Evolutionary conservation across 176 grass and related monocot genomes (phyloP).

Genomic region (Phoenix dactylifera): DNA sequence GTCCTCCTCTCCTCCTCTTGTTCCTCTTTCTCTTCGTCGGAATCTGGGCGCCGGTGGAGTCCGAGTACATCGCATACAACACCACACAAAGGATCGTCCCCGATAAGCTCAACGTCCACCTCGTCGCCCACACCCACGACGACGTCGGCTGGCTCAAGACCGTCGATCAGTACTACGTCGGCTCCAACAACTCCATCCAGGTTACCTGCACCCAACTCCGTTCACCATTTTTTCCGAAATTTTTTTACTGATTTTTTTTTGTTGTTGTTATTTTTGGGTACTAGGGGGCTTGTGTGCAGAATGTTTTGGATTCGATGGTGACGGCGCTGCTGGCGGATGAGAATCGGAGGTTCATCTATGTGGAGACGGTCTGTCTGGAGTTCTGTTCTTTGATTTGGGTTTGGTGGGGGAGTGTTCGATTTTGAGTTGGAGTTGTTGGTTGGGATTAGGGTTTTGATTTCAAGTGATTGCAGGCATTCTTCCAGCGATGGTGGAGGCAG

Average conservation of each 20-base stretch:
- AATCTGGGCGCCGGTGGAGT: constrained; percentile 15
- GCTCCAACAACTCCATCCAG: constrained; percentile 82
- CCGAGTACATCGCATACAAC: constrained; percentile 76
- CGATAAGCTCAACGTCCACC: constrained; percentile 68
- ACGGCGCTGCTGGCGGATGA: constrained; percentile 67
- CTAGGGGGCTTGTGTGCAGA: constrained; percentile 73
- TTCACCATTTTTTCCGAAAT: neutral
- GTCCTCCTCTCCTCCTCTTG: neutral
- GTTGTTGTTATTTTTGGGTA: neutral
- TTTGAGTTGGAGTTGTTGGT: neutral
- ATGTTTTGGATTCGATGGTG: constrained; percentile 79
- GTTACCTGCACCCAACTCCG: neutral
- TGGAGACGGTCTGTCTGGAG: constrained; percentile 47
- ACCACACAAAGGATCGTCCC: constrained; percentile 52
- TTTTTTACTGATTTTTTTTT: constrained; percentile 3
- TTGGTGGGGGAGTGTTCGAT: neutral
- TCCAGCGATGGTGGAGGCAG: constrained; percentile 92
- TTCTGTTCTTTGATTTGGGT: neutral
- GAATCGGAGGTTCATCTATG: constrained; percentile 89
- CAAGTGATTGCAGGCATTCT: constrained; percentile 50
- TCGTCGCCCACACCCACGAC: constrained; percentile 70
- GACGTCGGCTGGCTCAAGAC: constrained; percentile 86
- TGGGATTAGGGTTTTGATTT: neutral
- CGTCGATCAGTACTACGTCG: constrained; percentile 76
- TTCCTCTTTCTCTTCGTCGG: neutral